A percentile compares a stretch with the other conserved stretches of the same genome.
These are phyloP conservation scores for Aspergillus persii DNA, from an alignment of 2,329 filamentous ascomycete species.

Conservation along the genomic window DNA sequence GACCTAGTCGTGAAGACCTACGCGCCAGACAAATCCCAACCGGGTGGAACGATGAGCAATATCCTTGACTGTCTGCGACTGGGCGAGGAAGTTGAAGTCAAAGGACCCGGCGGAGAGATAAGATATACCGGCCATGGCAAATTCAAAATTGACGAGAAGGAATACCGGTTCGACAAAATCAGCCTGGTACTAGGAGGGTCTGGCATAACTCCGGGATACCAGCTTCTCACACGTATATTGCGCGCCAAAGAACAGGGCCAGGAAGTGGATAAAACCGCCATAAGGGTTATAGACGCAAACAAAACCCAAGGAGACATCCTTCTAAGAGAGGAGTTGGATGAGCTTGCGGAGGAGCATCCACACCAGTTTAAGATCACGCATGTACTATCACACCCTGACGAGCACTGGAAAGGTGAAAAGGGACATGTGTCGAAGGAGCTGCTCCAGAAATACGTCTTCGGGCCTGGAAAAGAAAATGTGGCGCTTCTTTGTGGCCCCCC, in stretches of 20 bases:
- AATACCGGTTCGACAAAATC: slow-evolving; percentile 44
- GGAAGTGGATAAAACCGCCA: slow-evolving; percentile 34
- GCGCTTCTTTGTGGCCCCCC: slow-evolving; percentile 53
- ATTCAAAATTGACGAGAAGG: slow-evolving; percentile 47
- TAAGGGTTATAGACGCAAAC: slow-evolving; percentile 21
- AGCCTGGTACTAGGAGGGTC: slow-evolving; percentile 52
- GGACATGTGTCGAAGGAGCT: slow-evolving; percentile 12
- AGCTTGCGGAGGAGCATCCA: neutral
- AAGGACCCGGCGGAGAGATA: slow-evolving; percentile 53
- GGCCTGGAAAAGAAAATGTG: slow-evolving; percentile 41
- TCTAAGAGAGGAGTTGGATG: slow-evolving; percentile 8
- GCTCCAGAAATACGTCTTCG: slow-evolving; percentile 10
- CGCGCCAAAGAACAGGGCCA: slow-evolving; percentile 28
- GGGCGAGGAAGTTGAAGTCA: slow-evolving; percentile 52
- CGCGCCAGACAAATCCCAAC: slow-evolving; percentile 47
- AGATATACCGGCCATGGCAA: slow-evolving; percentile 47
- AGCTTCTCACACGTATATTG: slow-evolving; percentile 46
- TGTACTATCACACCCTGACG: slow-evolving; percentile 11
- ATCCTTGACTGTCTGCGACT: slow-evolving; percentile 52
- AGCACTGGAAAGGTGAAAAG: slow-evolving; percentile 11
- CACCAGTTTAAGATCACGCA: slow-evolving; percentile 10
- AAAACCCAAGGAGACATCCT: slow-evolving; percentile 13
- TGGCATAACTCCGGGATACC: slow-evolving; percentile 54
- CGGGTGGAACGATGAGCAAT: slow-evolving; percentile 55
- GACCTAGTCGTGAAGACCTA: slow-evolving; percentile 42